Evolutionary conservation across 169 alveolate genomes (phyloP), one percentile per base, ranked within the genome.

Genomic region (Cryptosporidium felis): DNA sequence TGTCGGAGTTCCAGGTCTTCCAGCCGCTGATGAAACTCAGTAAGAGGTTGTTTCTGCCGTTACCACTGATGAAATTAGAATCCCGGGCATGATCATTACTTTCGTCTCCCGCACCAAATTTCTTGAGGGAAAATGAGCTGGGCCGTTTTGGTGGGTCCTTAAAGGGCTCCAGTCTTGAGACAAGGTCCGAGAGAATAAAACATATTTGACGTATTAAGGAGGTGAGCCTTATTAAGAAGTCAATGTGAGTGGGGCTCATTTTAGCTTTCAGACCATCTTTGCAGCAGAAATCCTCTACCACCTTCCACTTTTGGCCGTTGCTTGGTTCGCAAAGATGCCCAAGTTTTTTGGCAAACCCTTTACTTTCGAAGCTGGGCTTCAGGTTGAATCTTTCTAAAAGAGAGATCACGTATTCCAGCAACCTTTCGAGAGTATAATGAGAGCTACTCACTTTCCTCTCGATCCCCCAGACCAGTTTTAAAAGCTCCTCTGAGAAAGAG

Each of bases 71-170:
- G n/a, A n/a, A n/a, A n/a, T n/a, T n/a, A n/a, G n/a, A n/a, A n/a
- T n/a, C n/a, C n/a, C n/a, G n/a, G n/a, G n/a, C n/a, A 30, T 51
- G 56, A 14, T 16, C 23, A 4, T 38, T 6, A 16, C 2, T 49
- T 0, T 3, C 12, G 36, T 51, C 58, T 34, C 38, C 30, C 5
- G 41, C 61, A 0, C 12, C 26, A 42, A 28, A 18, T 74, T 9
- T 74, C 0, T 3, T 36, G 3, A 28, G 32, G 1, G 44, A 38
- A 56, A 74, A 74, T 36, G 82, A 36, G 41, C 67, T 51, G 21
- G 82, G 82, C 21, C 82, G 49, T 53, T 74, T 74, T 12, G 82
- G 82, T 21, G 26, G 14, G 5, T 66, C 59, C 21, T 49, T 16
- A 5, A 65, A 65, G 6, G 41, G 18, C n/a, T 38, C 67, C 3